These are phyloP conservation scores for Ceratocystis colombiana DNA, from an alignment of 2,329 filamentous ascomycete genomes.

Conservation along the genomic window DNA sequence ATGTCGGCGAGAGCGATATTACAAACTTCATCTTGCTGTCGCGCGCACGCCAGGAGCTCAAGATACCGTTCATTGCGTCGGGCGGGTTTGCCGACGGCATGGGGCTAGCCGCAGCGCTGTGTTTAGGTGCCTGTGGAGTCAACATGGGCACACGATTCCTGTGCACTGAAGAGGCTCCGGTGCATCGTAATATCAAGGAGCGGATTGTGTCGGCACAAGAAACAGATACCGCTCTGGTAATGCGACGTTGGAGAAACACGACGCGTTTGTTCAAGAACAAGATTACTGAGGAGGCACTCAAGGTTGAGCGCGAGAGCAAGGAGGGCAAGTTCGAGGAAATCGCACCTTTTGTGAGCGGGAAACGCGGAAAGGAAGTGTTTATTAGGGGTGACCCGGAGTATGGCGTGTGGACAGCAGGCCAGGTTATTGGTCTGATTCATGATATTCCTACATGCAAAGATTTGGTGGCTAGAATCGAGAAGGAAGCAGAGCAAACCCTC, in stretches of 20 bases:
- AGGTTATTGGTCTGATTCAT: conserved; percentile 82
- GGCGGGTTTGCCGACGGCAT: conserved; percentile 93
- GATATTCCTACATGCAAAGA: conserved; percentile 68
- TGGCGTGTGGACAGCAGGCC: conserved; percentile 94
- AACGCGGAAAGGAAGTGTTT: conserved; percentile 85
- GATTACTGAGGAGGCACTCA: conserved; percentile 66
- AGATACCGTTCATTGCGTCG: conserved; percentile 86
- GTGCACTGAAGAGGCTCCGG: conserved; percentile 85
- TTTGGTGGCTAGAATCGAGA: conserved; percentile 63
- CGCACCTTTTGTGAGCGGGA: conserved; percentile 75
- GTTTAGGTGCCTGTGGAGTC: conserved; percentile 81
- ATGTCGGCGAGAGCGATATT: conserved; percentile 79
- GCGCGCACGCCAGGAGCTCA: conserved; percentile 71
- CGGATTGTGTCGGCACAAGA: conserved; percentile 81
- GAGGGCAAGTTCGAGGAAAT: conserved; percentile 86
- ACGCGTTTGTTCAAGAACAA: conserved; percentile 82
- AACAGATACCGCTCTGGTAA: conserved; percentile 78
- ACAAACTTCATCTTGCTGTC: conserved; percentile 84
- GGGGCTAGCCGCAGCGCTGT: conserved; percentile 81
- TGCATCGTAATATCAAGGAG: conserved; percentile 89
- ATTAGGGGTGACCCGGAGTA: conserved; percentile 81
- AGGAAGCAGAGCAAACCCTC: conserved; percentile 59
- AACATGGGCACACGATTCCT: conserved; percentile 99
- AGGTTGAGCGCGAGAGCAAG: conserved; percentile 71
- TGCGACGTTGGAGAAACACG: conserved; percentile 90